Evolutionary conservation across 345 rosid species (phyloP).

Genomic region (Rhizophora mangle): DNA sequence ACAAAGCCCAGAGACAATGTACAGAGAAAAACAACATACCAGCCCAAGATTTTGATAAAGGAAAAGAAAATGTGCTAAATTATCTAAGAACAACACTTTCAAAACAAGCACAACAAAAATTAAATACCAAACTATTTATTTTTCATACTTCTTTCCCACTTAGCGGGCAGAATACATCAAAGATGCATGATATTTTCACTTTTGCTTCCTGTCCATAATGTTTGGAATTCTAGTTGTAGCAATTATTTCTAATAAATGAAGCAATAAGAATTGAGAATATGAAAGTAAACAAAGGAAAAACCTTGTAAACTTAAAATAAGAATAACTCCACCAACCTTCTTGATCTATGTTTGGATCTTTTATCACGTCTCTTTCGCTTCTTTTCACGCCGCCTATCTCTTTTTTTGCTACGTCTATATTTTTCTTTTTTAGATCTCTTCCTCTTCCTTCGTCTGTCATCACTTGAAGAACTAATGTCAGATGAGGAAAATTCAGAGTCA

Average conservation of each 20-base stretch:
- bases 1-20: too few species aligned
- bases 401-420: constrained; percentile 59
- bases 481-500: constrained; percentile 61
- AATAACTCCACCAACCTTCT: constrained; percentile 49
- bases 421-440: constrained; percentile 71
- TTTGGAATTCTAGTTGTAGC: too few species aligned
- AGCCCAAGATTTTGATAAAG: too few species aligned
- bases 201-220: too few species aligned
- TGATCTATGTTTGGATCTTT: constrained; percentile 67
- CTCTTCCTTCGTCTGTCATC: constrained; percentile 80
- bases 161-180: too few species aligned
- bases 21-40: too few species aligned
- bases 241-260: neutral
- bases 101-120: too few species aligned
- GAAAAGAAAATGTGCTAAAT: too few species aligned
- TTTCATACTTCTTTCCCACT: too few species aligned
- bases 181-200: too few species aligned
- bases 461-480: constrained; percentile 83
- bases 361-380: constrained; percentile 65
- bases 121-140: too few species aligned
- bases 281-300: neutral
- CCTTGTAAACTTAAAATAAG: neutral
- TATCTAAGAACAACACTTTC: too few species aligned
- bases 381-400: constrained; percentile 75
- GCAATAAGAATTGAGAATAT: neutral